Conservation (phyloP, 129 eudicot genomes). For the Escallonia rubra region DNA sequence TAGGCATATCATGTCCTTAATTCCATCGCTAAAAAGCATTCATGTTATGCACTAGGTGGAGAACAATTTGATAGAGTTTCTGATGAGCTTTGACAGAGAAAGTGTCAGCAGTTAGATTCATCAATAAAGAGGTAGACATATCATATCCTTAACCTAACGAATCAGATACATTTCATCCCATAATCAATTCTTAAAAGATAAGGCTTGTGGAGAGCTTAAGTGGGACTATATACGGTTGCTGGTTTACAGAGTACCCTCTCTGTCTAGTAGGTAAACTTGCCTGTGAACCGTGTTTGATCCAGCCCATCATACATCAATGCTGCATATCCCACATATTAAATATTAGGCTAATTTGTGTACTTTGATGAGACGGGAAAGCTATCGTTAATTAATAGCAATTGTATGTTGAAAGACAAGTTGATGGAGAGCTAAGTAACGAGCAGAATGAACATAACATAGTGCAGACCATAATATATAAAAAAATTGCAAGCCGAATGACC, state of each 20-base stretch:
- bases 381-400: too few species aligned
- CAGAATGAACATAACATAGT: too few species aligned
- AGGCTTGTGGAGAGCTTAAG: not conserved
- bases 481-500: too few species aligned
- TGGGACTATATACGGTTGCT: too few species aligned
- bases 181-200: not conserved
- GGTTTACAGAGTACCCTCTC: not conserved
- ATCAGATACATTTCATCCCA: not conserved
- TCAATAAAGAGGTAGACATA: not conserved
- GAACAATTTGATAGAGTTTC: too few species aligned
- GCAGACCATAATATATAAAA: too few species aligned
- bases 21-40: not conserved
- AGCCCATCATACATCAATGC: not conserved
- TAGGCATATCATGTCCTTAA: not conserved
- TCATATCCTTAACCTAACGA: constrained; percentile 1
- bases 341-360: too few species aligned
- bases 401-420: too few species aligned
- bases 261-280: constrained; percentile 7
- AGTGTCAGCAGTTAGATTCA: not conserved
- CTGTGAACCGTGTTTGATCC: not conserved
- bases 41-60: too few species aligned
- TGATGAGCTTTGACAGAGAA: too few species aligned
- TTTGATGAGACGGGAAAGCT: too few species aligned
- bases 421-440: too few species aligned
- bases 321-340: not conserved